Conservation (phyloP, 2,329 filamentous ascomycete species). For the Trichoderma sp. region DNA sequence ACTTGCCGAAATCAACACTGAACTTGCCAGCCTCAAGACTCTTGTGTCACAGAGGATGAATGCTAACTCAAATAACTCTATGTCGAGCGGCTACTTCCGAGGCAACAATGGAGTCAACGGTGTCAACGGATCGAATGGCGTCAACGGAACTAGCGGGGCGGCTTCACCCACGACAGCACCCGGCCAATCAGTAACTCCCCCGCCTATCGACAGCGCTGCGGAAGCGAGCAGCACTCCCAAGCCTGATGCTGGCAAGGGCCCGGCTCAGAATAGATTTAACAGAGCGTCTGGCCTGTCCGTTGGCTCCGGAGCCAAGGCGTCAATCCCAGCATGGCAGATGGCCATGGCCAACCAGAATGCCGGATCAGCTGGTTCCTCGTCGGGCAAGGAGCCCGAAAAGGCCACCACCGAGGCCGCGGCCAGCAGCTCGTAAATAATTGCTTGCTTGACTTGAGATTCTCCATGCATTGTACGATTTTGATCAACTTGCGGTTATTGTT, state of each 20-base stretch:
- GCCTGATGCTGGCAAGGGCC: conserved; percentile 38
- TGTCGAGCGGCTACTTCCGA: conserved; percentile 29
- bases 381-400: conserved; percentile 13
- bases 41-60: conserved; percentile 69
- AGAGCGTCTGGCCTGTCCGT: conserved; percentile 42
- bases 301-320: conserved; percentile 55
- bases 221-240: conserved; percentile 32
- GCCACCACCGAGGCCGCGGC: not conserved
- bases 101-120: conserved; percentile 25
- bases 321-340: conserved; percentile 80
- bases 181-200: conserved; percentile 4
- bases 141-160: conserved; percentile 28
- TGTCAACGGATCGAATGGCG: not conserved
- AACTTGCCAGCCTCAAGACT: conserved; percentile 90
- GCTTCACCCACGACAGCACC: conserved; percentile 24
- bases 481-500: not conserved
- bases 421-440: conserved; percentile 19
- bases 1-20: conserved; percentile 79
- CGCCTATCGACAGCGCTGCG: conserved; percentile 23
- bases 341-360: conserved; percentile 60
- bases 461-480: conserved; percentile 12
- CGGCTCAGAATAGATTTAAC: conserved; percentile 33
- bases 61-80: conserved; percentile 32
- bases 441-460: not conserved
- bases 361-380: conserved; percentile 8